These are phyloP conservation scores for Pittosporum tobira DNA, from an alignment of 129 eudicot species.

Conservation along the genomic window DNA sequence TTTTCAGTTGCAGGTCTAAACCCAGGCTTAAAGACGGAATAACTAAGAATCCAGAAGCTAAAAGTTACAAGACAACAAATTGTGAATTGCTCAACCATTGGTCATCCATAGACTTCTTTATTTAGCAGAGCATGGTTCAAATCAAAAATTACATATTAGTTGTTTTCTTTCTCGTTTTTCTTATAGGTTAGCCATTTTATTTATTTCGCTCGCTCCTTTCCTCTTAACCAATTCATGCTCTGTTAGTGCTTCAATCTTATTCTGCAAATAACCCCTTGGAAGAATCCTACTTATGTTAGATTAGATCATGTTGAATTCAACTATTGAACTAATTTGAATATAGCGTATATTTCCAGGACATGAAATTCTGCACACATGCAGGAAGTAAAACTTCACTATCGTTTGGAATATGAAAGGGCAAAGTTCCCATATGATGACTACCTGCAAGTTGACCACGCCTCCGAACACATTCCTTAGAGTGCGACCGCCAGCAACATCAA, in stretches of 20 bases:
- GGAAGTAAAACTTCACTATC: not conserved
- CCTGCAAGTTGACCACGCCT: conserved; percentile 89
- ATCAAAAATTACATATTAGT: too few relatives aligned
- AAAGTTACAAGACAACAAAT: not conserved
- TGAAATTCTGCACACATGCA: not conserved
- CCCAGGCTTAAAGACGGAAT: not conserved
- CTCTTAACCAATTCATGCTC: too few relatives aligned
- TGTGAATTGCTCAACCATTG: not conserved
- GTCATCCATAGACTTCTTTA: too few relatives aligned
- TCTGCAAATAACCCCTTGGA: too few relatives aligned
- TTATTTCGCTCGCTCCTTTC: too few relatives aligned
- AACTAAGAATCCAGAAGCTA: not conserved
- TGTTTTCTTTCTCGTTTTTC: too few relatives aligned
- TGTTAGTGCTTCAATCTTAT: too few relatives aligned
- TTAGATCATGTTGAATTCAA: too few relatives aligned
- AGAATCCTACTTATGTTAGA: too few relatives aligned
- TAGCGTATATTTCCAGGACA: not conserved
- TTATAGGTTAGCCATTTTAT: not conserved
- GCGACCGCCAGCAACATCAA: conserved; percentile 80
- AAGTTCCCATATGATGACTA: conserved; percentile 6
- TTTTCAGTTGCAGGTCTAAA: not conserved
- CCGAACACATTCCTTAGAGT: conserved; percentile 56
- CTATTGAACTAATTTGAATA: too few relatives aligned
- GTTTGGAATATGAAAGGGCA: not conserved
- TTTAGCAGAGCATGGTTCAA: too few relatives aligned